Conservation (phyloP, 495 filamentous ascomycete species). For the Patellaria atrata region DNA sequence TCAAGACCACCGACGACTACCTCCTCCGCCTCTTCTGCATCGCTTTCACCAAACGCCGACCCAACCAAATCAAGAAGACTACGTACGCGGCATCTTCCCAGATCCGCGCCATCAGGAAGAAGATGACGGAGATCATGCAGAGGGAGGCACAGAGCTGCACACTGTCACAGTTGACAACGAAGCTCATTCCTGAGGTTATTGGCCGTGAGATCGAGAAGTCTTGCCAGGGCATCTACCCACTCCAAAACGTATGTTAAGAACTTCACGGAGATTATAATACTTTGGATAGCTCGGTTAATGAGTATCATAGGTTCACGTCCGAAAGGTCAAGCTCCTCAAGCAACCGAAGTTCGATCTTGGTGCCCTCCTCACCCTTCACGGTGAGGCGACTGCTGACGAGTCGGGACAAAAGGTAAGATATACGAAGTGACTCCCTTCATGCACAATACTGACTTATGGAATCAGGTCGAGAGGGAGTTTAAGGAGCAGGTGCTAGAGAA, state of each 20-base stretch:
- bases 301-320: slow-evolving; percentile 76
- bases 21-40: slow-evolving; percentile 96
- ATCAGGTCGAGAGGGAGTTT: slow-evolving; percentile 83
- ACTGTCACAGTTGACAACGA: slow-evolving; percentile 84
- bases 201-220: slow-evolving; percentile 99
- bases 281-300: slow-evolving; percentile 21
- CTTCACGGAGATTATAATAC: background rate
- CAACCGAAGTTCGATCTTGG: slow-evolving; percentile 96
- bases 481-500: slow-evolving; percentile 88
- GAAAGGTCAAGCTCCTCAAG: slow-evolving; percentile 99
- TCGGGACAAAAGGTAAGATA: slow-evolving; percentile 66
- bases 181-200: slow-evolving; percentile 98
- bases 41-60: slow-evolving; percentile 95
- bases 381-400: slow-evolving; percentile 92
- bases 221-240: slow-evolving; percentile 96
- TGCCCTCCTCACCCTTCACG: slow-evolving; percentile 84
- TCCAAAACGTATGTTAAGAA: slow-evolving; percentile 64
- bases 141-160: slow-evolving; percentile 89
- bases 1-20: slow-evolving; percentile 99
- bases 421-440: background rate
- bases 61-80: slow-evolving; percentile 99
- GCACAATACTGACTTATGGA: background rate
- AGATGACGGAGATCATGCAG: slow-evolving; percentile 98
- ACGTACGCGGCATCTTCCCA: slow-evolving; percentile 93
- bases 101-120: slow-evolving; percentile 92